A percentile compares a stretch with the other conserved stretches of the same genome.
Evolutionary conservation across 371 early-diverging fungal genomes (phyloP).

Genomic region (Mucor plumbeus): DNA sequence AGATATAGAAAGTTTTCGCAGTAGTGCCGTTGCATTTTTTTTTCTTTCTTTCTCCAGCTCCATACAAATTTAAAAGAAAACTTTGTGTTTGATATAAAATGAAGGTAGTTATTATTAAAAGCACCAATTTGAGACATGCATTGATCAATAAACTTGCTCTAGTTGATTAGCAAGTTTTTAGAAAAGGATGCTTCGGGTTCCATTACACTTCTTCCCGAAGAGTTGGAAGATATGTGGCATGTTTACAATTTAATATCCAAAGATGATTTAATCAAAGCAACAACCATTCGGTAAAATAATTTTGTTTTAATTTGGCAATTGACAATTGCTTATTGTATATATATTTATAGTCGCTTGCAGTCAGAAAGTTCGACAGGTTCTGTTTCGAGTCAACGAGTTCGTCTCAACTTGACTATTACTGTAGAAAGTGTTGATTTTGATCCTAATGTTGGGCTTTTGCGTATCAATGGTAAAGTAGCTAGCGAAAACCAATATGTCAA

Average conservation of each 20-base stretch:
- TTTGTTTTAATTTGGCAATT: background rate
- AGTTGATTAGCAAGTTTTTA: conserved; percentile 62
- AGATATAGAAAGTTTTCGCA: background rate
- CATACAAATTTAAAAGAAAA: background rate
- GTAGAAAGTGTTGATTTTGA: conserved; percentile 93
- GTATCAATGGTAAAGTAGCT: conserved; percentile 89
- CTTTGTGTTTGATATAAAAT: conserved; percentile 8
- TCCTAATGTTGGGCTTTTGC: conserved; percentile 80
- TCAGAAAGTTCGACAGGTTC: conserved; percentile 87
- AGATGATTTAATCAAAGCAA: conserved; percentile 87
- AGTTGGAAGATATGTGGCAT: conserved; percentile 98
- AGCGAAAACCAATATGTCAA: conserved; percentile 91
- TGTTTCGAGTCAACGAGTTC: conserved; percentile 83
- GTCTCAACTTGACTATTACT: conserved; percentile 80
- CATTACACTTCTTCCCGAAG: conserved; percentile 82
- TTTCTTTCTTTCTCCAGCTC: background rate
- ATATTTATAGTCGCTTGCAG: conserved; percentile 74
- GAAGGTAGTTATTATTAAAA: conserved; percentile 2
- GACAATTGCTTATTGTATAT: background rate
- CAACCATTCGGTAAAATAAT: conserved; percentile 77
- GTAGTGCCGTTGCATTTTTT: background rate
- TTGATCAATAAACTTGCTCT: background rate
- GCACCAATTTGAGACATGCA: background rate
- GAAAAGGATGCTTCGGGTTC: conserved; percentile 71
- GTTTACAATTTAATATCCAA: conserved; percentile 90